These are phyloP conservation scores for Aspergillus sp. DNA, from an alignment of 2,329 filamentous ascomycete genomes.

Conservation along the genomic window DNA sequence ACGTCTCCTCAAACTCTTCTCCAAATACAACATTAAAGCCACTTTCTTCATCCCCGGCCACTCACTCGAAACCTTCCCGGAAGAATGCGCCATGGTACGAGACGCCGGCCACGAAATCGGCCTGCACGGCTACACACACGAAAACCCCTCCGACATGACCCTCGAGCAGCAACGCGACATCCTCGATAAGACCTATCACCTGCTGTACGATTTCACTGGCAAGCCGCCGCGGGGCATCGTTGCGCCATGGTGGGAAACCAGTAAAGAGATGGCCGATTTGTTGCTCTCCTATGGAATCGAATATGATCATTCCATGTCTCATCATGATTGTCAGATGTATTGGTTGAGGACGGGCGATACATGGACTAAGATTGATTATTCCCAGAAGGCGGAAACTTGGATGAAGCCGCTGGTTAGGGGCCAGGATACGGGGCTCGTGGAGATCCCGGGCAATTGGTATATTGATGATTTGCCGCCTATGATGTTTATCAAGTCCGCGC, in stretches of 20 bases:
- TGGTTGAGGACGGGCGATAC: slow-evolving; percentile 46
- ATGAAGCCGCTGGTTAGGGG: slow-evolving; percentile 54
- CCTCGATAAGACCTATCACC: slow-evolving; percentile 72
- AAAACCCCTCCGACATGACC: slow-evolving; percentile 72
- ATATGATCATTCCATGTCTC: slow-evolving; percentile 49
- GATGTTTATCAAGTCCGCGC: slow-evolving; percentile 49
- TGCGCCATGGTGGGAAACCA: slow-evolving; percentile 75
- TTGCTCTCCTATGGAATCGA: slow-evolving; percentile 48
- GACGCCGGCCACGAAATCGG: slow-evolving; percentile 68
- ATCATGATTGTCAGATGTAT: slow-evolving; percentile 49
- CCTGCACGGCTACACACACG: slow-evolving; percentile 72
- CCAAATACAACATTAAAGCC: slow-evolving; percentile 71
- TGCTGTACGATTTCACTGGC: slow-evolving; percentile 72
- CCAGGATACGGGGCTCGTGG: slow-evolving; percentile 43
- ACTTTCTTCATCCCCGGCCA: slow-evolving; percentile 68
- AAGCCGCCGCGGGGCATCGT: slow-evolving; percentile 74
- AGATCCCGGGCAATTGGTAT: slow-evolving; percentile 50
- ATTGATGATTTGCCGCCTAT: slow-evolving; percentile 48
- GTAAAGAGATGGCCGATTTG: slow-evolving; percentile 61
- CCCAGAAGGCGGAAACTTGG: slow-evolving; percentile 45
- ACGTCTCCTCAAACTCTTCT: slow-evolving; percentile 69
- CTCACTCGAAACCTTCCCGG: slow-evolving; percentile 65
- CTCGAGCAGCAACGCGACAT: slow-evolving; percentile 75
- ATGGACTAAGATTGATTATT: slow-evolving; percentile 50
- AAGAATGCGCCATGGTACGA: slow-evolving; percentile 62